phyloP scores from a whole-genome alignment of 495 filamentous ascomycete species.

The Clohesyomyces aquaticus region DNA sequence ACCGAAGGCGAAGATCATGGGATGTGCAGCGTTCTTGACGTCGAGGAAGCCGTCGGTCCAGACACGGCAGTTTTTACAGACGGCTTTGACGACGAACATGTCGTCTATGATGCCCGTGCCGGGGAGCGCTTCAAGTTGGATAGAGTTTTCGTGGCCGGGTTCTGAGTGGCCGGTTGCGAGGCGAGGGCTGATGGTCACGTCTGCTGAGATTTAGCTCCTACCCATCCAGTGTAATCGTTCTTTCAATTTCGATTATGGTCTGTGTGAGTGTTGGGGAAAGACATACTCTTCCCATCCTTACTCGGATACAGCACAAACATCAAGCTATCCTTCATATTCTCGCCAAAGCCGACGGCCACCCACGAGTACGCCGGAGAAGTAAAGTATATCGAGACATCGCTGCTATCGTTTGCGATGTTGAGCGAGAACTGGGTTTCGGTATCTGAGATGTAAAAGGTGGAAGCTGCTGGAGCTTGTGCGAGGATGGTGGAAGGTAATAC shows the following conservation, averaged over 20 bases:
- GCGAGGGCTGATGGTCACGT: constrained; percentile 41
- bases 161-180: constrained; percentile 37
- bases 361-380: constrained; percentile 37
- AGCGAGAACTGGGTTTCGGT: constrained; percentile 38
- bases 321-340: constrained; percentile 32
- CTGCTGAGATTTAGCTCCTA: constrained; percentile 12
- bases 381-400: constrained; percentile 38
- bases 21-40: constrained; percentile 28
- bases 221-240: not conserved
- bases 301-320: constrained; percentile 39
- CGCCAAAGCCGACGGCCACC: constrained; percentile 36
- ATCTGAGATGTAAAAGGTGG: constrained; percentile 33
- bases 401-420: constrained; percentile 32
- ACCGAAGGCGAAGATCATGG: constrained; percentile 43
- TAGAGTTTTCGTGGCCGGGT: constrained; percentile 25
- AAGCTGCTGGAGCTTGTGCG: constrained; percentile 25
- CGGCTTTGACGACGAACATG: constrained; percentile 39
- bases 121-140: constrained; percentile 28
- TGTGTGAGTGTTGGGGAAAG: not conserved
- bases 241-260: not conserved
- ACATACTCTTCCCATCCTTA: constrained; percentile 31
- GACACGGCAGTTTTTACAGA: constrained; percentile 37
- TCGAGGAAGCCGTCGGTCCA: constrained; percentile 36
- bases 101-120: constrained; percentile 39
- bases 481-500: constrained; percentile 12